phyloP scores from a whole-genome alignment of 257 asterid species.

The Apocynum venetum region DNA sequence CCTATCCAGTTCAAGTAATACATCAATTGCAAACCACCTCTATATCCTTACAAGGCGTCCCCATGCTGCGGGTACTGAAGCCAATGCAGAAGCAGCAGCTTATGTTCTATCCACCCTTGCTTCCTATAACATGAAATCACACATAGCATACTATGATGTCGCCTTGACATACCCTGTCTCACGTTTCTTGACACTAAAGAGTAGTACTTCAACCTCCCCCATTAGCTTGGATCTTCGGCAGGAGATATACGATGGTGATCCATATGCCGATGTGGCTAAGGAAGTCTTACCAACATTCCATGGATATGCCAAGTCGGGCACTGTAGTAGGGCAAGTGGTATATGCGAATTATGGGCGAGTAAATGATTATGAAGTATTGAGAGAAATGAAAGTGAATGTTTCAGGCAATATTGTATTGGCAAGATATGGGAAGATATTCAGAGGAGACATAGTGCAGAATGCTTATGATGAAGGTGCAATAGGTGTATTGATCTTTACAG shows the following conservation, averaged over 20 bases:
- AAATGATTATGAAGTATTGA: slow-evolving; percentile 48
- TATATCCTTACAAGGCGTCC: slow-evolving; percentile 62
- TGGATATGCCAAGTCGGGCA: slow-evolving; percentile 75
- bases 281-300: slow-evolving; percentile 62
- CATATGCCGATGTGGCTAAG: slow-evolving; percentile 47
- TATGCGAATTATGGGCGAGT: slow-evolving; percentile 73
- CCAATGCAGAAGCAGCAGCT: slow-evolving; percentile 72
- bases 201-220: slow-evolving; percentile 33
- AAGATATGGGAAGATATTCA: slow-evolving; percentile 63
- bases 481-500: slow-evolving; percentile 65
- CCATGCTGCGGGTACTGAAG: slow-evolving; percentile 72
- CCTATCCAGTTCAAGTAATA: slow-evolving; percentile 40
- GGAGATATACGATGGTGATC: slow-evolving; percentile 53
- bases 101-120: slow-evolving; percentile 63
- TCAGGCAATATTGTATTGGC: slow-evolving; percentile 62
- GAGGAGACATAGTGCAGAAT: slow-evolving; percentile 78
- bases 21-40: slow-evolving; percentile 65
- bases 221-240: slow-evolving; percentile 49
- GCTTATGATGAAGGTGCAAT: slow-evolving; percentile 62
- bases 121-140: slow-evolving; percentile 47
- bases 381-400: slow-evolving; percentile 55
- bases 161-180: slow-evolving; percentile 58
- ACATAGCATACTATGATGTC: slow-evolving; percentile 46
- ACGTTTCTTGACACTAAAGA: slow-evolving; percentile 49
- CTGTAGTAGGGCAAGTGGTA: slow-evolving; percentile 53